Evolutionary conservation across 805 yeast species (phyloP), one percentile per base, ranked within the genome.

Genomic region (Candida tibetensis): DNA sequence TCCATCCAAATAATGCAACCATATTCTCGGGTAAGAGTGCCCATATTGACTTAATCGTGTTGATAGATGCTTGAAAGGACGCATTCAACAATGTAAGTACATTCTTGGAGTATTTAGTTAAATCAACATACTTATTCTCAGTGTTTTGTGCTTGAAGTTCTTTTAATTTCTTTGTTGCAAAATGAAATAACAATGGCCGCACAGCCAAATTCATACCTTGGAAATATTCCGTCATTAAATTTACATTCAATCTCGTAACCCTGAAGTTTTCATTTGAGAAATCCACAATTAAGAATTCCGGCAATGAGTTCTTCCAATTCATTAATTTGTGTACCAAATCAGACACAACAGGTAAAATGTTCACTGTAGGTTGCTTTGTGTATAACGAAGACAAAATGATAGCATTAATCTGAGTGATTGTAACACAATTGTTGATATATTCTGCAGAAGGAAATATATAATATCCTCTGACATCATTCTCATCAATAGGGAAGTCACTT

Each of bases 1-100:
- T 84, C 69, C 86, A 85, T 2, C 95, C 93, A 62, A 85, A 85
- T 30, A 84, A 59, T 0, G 95, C 91, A n/a, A 85, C 81, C 88
- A 82, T 82, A 47, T 82, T 83, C 40, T 81, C 85, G 0, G 85
- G 86, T 54, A 81, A 67, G 32, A 85, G 63, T 0, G 83, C 80
- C 91, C 91, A 84, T 3, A 85, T 63, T 0, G 84, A 77, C 45
- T 86, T 68, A 28, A 85, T 77, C 0, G 89, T 80, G 53, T 84
- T 83, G 32, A 85, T 82, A 0, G 90, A 82, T 0, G 89, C 91
- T 53, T 84, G 91, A 56, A 85, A 79, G 0, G 90, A 82, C 3
- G 89, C 82, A 57, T 84, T 85, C 45, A 85, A 61, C 30, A 85
- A 64, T 0, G 85, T 76, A n/a, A 83, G 65, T 12, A 85, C 76